Base-by-base conservation (phyloP, 345 rosid genomes). In the Psidium guajava region DNA sequence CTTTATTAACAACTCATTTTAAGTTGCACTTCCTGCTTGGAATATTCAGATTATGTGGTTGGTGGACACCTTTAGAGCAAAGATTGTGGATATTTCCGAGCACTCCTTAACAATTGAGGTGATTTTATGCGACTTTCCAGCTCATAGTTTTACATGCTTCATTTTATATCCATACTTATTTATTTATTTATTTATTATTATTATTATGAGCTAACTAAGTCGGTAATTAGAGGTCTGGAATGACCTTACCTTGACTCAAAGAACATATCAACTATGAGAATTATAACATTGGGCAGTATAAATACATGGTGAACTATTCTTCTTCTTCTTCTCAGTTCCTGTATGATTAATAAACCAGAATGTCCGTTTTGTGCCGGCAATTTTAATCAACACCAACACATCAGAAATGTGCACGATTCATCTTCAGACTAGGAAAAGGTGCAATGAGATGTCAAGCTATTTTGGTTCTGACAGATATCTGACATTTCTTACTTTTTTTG, bases 11-110 rank as follows among this genome's bases (percentile, higher is more conserved):
- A 21, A 59, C 81, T 87, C 28, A 28, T 28, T 61, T 52, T 52
- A 49, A 81, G 52, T 54, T 44, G 7, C 47, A 18, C 16, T 86
- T 86, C 80, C 88, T 86, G 88, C 53, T 22, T 74, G 73, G 61
- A 27, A 86, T 90, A 36, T 89, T 69, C 92, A 97, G 99, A 91
- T 97, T 82, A 96, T 93, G 98, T 93, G 96, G 98, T 88, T 97
- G 84, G 96, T 93, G 87, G 98, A 92, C 86, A 96, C 95, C 84
- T 97, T 97, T 88, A 90, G 99, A 90, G 98, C 95, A 25, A 94
- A 87, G 86, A 90, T 96, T 54, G 98, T 97, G 85, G 99, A 97
- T 89, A 91, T 92, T 58, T 94, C 99, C 0, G 98, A 92, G 85
- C 90, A 93, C 56, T 90, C 93, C 0, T 64, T 95, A 82, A 97